Percentiles rank a stretch among this genome's conserved stretches.
phyloP scores from a whole-genome alignment of 176 grass and related monocot genomes.

The Musa schizocarpa region DNA sequence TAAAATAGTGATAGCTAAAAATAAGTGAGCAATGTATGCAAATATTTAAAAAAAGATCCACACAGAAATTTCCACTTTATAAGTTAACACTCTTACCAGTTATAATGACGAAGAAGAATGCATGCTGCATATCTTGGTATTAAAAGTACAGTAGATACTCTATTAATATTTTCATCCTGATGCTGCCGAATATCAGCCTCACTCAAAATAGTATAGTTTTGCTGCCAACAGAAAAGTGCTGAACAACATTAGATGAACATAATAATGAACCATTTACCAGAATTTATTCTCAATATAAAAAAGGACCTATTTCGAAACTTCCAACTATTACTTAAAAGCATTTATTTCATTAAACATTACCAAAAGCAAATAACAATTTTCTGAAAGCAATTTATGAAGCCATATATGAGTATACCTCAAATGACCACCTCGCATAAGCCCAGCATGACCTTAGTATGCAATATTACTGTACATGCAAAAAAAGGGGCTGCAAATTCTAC shows the following conservation, averaged over 20 bases:
- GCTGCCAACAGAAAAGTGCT: conserved; percentile 40
- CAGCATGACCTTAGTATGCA: too few relatives aligned
- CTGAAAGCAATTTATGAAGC: too few relatives aligned
- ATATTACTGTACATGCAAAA: too few relatives aligned
- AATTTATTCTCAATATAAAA: background rate
- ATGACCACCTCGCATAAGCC: too few relatives aligned
- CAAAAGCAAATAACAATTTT: too few relatives aligned
- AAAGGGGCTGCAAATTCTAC: too few relatives aligned
- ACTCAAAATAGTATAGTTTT: conserved; percentile 82
- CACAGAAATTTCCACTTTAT: background rate
- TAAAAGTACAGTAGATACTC: conserved; percentile 93
- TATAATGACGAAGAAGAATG: conserved; percentile 79
- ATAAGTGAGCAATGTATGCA: background rate
- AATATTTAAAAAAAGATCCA: background rate
- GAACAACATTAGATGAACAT: background rate
- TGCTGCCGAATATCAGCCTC: conserved; percentile 70
- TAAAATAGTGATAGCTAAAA: background rate
- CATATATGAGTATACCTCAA: too few relatives aligned
- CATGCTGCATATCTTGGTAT: conserved; percentile 71
- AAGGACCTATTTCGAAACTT: background rate
- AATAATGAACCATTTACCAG: background rate
- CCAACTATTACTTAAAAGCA: too few relatives aligned
- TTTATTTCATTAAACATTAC: too few relatives aligned
- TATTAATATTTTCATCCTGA: conserved; percentile 91
- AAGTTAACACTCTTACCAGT: conserved; percentile 41